Evolutionary conservation across 345 rosid genomes (phyloP), one percentile per base, ranked within the genome.

Genomic region (Linum lewisii): DNA sequence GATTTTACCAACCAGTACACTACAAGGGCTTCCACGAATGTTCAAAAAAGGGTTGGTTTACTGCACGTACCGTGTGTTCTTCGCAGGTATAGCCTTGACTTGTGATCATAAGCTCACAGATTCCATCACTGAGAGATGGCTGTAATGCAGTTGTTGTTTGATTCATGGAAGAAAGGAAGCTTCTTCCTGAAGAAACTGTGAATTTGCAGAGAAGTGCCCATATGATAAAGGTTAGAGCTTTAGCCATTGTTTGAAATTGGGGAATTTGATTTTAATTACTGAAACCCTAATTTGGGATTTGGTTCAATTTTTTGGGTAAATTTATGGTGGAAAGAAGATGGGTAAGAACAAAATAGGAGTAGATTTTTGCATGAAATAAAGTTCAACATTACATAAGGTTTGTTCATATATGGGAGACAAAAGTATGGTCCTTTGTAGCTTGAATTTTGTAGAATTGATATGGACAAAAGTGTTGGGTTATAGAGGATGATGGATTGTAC

Each of bases 61-160:
- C 4, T n/a, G n/a, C n/a, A 2, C 42, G 53, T 73, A 72, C 84
- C 21, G 42, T 72, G 56, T 76, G 75, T 54, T 73, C 78, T 74
- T 76, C 69, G 24, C 75, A 76, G 21, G 61, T 60, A 64, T 68
- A 77, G 71, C 66, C 64, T 25, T 52, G 59, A 52, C 58, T 63
- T 68, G 68, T 65, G 26, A 77, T 75, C 69, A 77, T 53, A 29
- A 62, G 56, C 24, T 49, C 69, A 57, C 84, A 80, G 58, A 77
- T 72, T 16, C 78, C 73, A 44, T 69, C 61, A 29, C 19, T 59
- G 51, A 61, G 60, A 34, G 60, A 42, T 42, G 47, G 47, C 14
- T 42, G 16, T 3, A 42, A 4, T 4, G 16, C 18, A 42, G 15
- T 3, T 42, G 14, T 42, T 11, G 18, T 29, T 29, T 8, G 15